phyloP scores from a whole-genome alignment of 2,329 filamentous ascomycete species.

The Rutstroemia sp. region DNA sequence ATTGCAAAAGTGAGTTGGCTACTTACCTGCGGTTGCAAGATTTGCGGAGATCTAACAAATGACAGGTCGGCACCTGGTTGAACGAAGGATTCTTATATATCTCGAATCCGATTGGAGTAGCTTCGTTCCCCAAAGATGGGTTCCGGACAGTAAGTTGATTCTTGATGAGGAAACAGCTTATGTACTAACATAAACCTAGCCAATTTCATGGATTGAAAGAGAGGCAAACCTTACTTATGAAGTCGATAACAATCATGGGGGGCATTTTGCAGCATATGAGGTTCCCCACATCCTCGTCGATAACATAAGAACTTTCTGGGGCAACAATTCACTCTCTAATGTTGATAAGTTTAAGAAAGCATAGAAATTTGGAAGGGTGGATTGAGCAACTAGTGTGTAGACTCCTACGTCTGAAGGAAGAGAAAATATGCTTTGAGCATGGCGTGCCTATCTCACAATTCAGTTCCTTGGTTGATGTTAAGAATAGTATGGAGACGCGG shows the following conservation, averaged over 20 bases:
- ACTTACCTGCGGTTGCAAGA: neutral
- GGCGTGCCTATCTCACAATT: no score
- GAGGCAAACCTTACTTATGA: neutral
- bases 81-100: neutral
- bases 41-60: neutral
- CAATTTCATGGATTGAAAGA: neutral
- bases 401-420: no score
- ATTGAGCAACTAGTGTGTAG: no score
- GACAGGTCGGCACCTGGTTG: neutral
- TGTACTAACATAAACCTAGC: neutral
- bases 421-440: no score
- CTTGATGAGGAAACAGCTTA: neutral
- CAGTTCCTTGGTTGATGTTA: no score
- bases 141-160: neutral
- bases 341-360: neutral
- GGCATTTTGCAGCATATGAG: neutral
- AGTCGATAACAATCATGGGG: neutral
- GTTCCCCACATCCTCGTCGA: neutral
- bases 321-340: neutral
- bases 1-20: neutral
- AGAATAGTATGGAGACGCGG: no score
- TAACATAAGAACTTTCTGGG: neutral
- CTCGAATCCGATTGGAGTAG: neutral
- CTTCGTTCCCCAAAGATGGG: neutral
- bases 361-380: neutral